A percentile compares a stretch with the other conserved stretches of the same genome.
phyloP scores from a whole-genome alignment of 352 stramenopile genomes.

The Phytophthora macrochlamydospora region DNA sequence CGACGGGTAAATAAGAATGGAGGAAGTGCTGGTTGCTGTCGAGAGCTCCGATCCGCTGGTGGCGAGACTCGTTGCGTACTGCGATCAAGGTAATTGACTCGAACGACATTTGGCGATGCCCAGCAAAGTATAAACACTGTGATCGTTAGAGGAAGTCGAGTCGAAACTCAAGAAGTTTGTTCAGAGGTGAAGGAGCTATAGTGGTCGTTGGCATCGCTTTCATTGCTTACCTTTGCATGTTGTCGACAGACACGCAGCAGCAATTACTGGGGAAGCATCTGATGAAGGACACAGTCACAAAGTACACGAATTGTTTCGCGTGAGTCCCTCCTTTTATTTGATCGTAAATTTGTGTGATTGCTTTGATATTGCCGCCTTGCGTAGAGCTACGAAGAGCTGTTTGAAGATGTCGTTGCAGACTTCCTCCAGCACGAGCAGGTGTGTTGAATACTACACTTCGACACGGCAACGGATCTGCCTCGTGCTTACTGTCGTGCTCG shows the following conservation, averaged over 20 bases:
- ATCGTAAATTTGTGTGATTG: background rate
- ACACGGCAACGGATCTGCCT: background rate
- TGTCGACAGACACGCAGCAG: conserved; percentile 32
- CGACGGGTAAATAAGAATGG: conserved; percentile 27
- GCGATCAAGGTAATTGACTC: conserved; percentile 30
- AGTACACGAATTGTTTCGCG: conserved; percentile 51
- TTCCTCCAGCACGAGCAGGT: conserved; percentile 53
- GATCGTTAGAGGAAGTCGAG: conserved; percentile 30
- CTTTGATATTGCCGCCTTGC: background rate
- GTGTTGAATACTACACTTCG: background rate
- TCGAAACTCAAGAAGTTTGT: conserved; percentile 23
- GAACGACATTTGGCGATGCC: background rate
- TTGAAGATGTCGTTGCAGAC: conserved; percentile 41
- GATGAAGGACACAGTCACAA: conserved; percentile 49
- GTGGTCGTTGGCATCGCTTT: background rate
- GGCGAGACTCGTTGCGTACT: conserved; percentile 45
- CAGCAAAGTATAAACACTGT: too few relatives aligned
- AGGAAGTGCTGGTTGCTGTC: conserved; percentile 46
- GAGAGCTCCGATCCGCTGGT: conserved; percentile 51
- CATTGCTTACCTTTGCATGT: background rate
- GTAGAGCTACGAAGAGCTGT: conserved; percentile 59
- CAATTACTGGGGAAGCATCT: conserved; percentile 37
- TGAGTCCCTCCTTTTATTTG: conserved; percentile 9
- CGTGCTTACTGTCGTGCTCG: conserved; percentile 9
- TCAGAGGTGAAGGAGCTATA: conserved; percentile 10